A percentile compares a stretch with the other conserved stretches of the same genome.
phyloP scores from a whole-genome alignment of 139 green algal species.

The Coelastrella sp. region DNA sequence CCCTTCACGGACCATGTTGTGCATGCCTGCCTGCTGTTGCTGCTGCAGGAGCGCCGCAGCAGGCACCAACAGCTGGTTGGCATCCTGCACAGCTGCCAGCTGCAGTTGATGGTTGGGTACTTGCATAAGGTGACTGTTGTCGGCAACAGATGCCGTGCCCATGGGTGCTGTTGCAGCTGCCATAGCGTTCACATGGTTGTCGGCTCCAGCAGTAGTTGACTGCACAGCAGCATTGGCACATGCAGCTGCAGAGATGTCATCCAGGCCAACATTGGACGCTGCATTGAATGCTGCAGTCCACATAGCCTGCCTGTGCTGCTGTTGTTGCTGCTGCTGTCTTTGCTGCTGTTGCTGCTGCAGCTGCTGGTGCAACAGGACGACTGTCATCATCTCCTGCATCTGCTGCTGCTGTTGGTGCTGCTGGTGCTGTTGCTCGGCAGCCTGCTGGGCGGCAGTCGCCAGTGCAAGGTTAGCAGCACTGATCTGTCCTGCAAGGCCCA shows the following conservation, averaged over 20 bases:
- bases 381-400: slow-evolving; percentile 42
- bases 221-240: slow-evolving; percentile 30
- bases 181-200: background rate
- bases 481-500: background rate
- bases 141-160: background rate
- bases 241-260: background rate
- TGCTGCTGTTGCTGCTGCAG: slow-evolving; percentile 36
- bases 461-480: background rate
- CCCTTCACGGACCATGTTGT: too few species aligned
- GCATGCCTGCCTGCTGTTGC: too few species aligned
- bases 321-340: slow-evolving; percentile 14
- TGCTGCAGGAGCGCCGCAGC: too few species aligned
- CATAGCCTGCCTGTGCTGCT: slow-evolving; percentile 24
- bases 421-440: slow-evolving; percentile 51
- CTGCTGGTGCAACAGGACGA: slow-evolving; percentile 32
- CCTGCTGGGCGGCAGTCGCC: slow-evolving; percentile 47
- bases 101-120: too few species aligned
- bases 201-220: background rate
- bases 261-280: slow-evolving; percentile 4
- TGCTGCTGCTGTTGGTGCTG: slow-evolving; percentile 48
- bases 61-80: too few species aligned
- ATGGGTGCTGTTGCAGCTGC: background rate
- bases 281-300: slow-evolving; percentile 25
- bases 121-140: background rate
- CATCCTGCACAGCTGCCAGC: too few species aligned